Evolutionary conservation across 441 rosid genomes (phyloP), one percentile per base, ranked within the genome.

Genomic region (Aleurites moluccanus): DNA sequence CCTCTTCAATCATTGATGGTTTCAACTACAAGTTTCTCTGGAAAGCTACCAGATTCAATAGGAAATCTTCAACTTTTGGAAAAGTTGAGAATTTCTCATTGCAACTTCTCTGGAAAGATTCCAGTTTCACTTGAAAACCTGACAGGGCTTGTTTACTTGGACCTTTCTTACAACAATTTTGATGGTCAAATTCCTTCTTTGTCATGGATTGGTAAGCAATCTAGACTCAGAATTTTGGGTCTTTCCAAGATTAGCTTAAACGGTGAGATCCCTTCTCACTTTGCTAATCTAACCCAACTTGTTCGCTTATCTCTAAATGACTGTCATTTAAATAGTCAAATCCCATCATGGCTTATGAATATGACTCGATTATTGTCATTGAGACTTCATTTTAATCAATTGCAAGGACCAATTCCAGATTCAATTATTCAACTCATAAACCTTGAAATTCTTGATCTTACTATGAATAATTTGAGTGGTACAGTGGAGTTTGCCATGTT

Each of bases 321-420:
- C 1, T 40, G 49, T 42, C 52, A 30, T 42, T 3, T 77, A 4
- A 55, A 0, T 2, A 64, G 72, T 25, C 56, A 14, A 64, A 65
- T 77, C 9, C 80, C 76, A 0, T 6, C 28, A 13, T 77, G 60
- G 72, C 40, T 77, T 20, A 3, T 35, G 40, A 72, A 77, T 38
- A 49, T 72, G 16, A 66, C 73, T 16, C 67, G 47, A 2, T 13
- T 77, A 2, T 4, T 2, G 0, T 1, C 0, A 2, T 13, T 77
- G 27, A 3, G 6, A 1, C 52, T 72, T 42, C 56, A 72, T 57
- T 14, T 25, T 14, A 27, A 33, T 53, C 8, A 9, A 45, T 18
- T 89, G 66, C 80, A 82, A 0, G 97, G 94, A 49, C 59, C 76
- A 72, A 73, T 91, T 50, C 92, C 94, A 91, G 73, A 84, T 81